Base-by-base conservation (phyloP, 2,329 filamentous ascomycete genomes). In the Diaporthe sp. region DNA sequence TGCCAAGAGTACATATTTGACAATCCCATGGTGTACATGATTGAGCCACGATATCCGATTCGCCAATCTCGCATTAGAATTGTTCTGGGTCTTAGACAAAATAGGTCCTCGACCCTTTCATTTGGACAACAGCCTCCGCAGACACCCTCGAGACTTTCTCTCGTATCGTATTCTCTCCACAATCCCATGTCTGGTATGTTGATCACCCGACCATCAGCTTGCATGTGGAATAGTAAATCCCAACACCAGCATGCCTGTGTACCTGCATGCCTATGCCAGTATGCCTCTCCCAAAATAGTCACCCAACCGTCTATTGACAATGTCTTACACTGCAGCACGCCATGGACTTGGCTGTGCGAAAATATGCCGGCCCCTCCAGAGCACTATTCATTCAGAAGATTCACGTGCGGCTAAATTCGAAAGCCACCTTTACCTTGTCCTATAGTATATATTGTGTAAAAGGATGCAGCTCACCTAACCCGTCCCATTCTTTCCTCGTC, bases 31-130 rank as follows among this genome's bases (percentile, higher is more conserved):
- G n/a, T 9, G 60, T 28, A 22, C 15, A 31, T 13, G 37, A 3
- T 63, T 9, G 37, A 20, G 12, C 6, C 4, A 31, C 25, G 20
- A 44, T 47, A 12, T 4, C 60, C 31, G 15, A 65, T 47, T 65
- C 39, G 39, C 15, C 25, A 22, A 44, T 47, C 17, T 31, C 15
- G 25, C 25, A 31, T 65, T 47, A 31, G 60, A 63, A 42, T 65
- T 65, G 39, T 65, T 20, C 22, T 65, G 1, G 15, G 25, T 65
- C 60, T 65, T 22, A 65, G 60, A 65, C 60, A 65, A 31, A 15
- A 28, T 31, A 22, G 22, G 10, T 12, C 34, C 57, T 61, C 39
- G 57, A 42, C 5, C 13, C 60, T 44, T 28, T 22, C 25, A 22
- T 47, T 31, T 25, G 17, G 39, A 31, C 4, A 4, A 20, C 39